Conservation (phyloP, 176 grass and related monocot genomes). For the Zea luxurians region DNA sequence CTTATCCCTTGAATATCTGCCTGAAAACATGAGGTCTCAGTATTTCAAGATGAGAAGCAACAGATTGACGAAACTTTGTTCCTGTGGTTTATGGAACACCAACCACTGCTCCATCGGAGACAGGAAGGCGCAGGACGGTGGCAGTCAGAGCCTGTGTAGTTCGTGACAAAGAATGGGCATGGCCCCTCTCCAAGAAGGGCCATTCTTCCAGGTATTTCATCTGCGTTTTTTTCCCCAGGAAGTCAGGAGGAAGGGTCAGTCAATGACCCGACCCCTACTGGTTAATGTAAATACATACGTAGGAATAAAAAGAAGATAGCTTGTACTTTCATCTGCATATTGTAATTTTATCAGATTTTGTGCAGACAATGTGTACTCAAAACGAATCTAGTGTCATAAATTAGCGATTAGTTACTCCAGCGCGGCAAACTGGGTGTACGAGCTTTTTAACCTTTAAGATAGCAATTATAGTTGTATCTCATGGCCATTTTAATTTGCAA, state of each 20-base stretch:
- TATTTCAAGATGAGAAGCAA: not conserved
- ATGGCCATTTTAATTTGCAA: constrained; percentile 1
- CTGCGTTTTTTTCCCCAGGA: constrained; percentile 18
- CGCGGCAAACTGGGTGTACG: not conserved
- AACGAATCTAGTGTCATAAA: not conserved
- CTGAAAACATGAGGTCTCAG: constrained; percentile 33
- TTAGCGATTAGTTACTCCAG: not conserved
- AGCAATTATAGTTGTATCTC: not conserved
- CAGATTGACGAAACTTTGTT: not conserved
- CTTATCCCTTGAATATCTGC: constrained; percentile 55
- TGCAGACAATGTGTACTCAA: not conserved
- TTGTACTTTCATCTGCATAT: constrained; percentile 44
- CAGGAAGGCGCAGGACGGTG: constrained; percentile 54
- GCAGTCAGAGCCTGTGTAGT: constrained; percentile 50
- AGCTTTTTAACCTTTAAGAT: not conserved
- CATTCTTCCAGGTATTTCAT: constrained; percentile 67
- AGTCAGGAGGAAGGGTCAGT: too few species aligned
- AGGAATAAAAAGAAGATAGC: too few species aligned
- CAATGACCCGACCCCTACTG: too few species aligned
- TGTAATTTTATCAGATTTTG: not conserved
- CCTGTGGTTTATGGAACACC: not conserved
- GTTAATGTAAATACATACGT: too few species aligned
- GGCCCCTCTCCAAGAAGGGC: constrained; percentile 53
- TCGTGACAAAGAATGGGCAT: constrained; percentile 60
- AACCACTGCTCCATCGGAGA: constrained; percentile 63